Percentiles rank a stretch among this genome's conserved stretches.
Evolutionary conservation across 1,139 yeast genomes (phyloP).

Genomic region (Suhomyces guaymorum): DNA sequence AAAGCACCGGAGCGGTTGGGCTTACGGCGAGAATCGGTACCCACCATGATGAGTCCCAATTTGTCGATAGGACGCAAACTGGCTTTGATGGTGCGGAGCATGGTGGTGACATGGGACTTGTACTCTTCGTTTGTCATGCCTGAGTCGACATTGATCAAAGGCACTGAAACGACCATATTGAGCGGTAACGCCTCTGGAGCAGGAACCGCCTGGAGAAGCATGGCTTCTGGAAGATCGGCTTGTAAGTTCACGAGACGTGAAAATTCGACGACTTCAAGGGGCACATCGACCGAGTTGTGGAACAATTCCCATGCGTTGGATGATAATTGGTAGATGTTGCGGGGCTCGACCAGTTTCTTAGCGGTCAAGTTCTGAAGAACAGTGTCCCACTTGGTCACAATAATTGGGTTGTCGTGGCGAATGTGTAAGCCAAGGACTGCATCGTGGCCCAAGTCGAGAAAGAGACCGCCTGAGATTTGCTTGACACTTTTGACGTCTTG

Average conservation of each 20-base stretch:
- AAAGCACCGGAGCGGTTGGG: slow-evolving; percentile 47
- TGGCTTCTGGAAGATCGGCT: slow-evolving; percentile 41
- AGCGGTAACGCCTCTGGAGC: slow-evolving; percentile 43
- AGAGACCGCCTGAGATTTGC: slow-evolving; percentile 27
- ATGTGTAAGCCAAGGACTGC: slow-evolving; percentile 49
- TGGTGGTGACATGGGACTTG: slow-evolving; percentile 25
- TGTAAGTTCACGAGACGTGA: slow-evolving; percentile 36
- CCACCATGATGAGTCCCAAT: slow-evolving; percentile 56
- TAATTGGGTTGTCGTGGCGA: slow-evolving; percentile 33
- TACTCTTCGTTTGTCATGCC: slow-evolving; percentile 36
- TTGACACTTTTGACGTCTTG: slow-evolving; percentile 38
- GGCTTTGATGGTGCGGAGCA: slow-evolving; percentile 29
- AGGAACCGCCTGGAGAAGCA: slow-evolving; percentile 31
- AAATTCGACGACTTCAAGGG: slow-evolving; percentile 41
- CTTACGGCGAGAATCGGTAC: slow-evolving; percentile 43
- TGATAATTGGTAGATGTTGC: slow-evolving; percentile 50
- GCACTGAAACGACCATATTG: slow-evolving; percentile 50
- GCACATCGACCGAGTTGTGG: slow-evolving; percentile 29
- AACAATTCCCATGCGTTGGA: slow-evolving; percentile 50
- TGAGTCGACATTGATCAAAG: slow-evolving; percentile 35
- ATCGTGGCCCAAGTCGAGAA: slow-evolving; percentile 41
- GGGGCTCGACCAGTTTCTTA: slow-evolving; percentile 16
- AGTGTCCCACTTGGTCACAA: slow-evolving; percentile 45
- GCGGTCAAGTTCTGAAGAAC: slow-evolving; percentile 23
- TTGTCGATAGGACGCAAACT: slow-evolving; percentile 46